Evolutionary conservation across 345 rosid species (phyloP), one percentile per base, ranked within the genome.

Genomic region (Citrus maxima): DNA sequence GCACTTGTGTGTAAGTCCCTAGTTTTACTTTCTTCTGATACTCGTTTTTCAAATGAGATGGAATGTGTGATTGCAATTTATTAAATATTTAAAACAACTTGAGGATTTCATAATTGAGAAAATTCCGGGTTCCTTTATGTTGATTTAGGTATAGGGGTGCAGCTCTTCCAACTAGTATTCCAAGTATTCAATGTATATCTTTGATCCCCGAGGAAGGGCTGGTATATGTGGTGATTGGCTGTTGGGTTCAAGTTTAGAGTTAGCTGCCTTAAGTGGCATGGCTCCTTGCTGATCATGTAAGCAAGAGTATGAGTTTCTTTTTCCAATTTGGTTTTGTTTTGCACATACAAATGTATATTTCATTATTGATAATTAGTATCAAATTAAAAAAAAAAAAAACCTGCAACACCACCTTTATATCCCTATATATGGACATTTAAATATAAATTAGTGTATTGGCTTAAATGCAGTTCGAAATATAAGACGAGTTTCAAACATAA

Each of bases 141-240:
- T 34, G 37, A 34, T 4, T 34, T 34, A 34, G 37, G 37, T 34
- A 34, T 5, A 34, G 1, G 6, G 37, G 37, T 34, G 37, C 37
- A 34, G 37, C 37, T 34, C 37, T 34, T 74, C 98, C 99, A 3
- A 90, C 82, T 21, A 93, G 90, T 81, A 89, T 86, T 64, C 94
- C 94, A 0, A 78, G 92, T 60, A 69, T 86, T 40, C 92, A 95
- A 66, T 92, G 91, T 37, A 37, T 81, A 89, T 93, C 82, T 93
- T 93, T 61, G 96, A 92, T 83, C 93, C 97, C 38, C 86, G 77
- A 22, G 99, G 98, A 72, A 90, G 98, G 84, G 96, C 94, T 75
- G 97, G 99, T 49, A 89, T 95, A 62, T 30, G 32, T 30, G 32
- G 32, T 30, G 32, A 30, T 30, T 30, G 32, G 32, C 32, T 30